Percentiles rank a stretch among this genome's conserved stretches.
These are phyloP conservation scores for Fusarium decemcellulare DNA, from an alignment of 2,329 filamentous ascomycete species.

Conservation along the genomic window DNA sequence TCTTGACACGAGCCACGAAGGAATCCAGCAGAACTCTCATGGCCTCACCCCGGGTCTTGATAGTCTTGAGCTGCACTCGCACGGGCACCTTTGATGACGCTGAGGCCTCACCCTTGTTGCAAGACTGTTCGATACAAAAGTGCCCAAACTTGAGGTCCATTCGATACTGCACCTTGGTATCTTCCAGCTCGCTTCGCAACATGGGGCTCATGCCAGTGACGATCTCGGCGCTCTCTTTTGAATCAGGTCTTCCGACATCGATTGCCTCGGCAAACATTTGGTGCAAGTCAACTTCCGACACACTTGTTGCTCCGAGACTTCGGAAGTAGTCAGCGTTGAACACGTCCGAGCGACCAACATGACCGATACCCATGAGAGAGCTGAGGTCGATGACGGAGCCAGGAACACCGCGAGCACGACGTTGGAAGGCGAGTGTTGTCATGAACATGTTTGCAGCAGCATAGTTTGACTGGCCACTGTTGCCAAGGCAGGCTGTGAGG, in stretches of 20 bases:
- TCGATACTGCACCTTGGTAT: not conserved
- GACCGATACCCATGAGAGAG: constrained; percentile 3
- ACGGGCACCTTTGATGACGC: not conserved
- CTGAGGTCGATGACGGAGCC: constrained; percentile 35
- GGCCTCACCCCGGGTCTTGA: not conserved
- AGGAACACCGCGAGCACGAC: not conserved
- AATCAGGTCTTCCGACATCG: constrained; percentile 23
- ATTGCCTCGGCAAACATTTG: constrained; percentile 36
- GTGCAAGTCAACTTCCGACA: constrained; percentile 46
- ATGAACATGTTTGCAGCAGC: not conserved
- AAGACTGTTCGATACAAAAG: not conserved
- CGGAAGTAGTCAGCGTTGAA: not conserved
- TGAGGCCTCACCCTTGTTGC: not conserved
- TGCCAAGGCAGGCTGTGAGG: not conserved
- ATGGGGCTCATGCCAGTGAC: constrained; percentile 14
- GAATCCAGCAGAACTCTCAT: not conserved
- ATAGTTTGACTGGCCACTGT: not conserved
- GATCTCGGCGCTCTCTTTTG: constrained; percentile 15
- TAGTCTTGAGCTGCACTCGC: not conserved
- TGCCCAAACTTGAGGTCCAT: constrained; percentile 3
- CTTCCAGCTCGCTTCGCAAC: not conserved
- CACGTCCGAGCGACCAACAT: not conserved
- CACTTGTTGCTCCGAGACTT: constrained; percentile 25
- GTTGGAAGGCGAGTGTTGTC: not conserved
- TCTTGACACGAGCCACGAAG: not conserved